Evolutionary conservation across 2,329 filamentous ascomycete species (phyloP), one percentile per base, ranked within the genome.

Genomic region (Beauveria medogensis): DNA sequence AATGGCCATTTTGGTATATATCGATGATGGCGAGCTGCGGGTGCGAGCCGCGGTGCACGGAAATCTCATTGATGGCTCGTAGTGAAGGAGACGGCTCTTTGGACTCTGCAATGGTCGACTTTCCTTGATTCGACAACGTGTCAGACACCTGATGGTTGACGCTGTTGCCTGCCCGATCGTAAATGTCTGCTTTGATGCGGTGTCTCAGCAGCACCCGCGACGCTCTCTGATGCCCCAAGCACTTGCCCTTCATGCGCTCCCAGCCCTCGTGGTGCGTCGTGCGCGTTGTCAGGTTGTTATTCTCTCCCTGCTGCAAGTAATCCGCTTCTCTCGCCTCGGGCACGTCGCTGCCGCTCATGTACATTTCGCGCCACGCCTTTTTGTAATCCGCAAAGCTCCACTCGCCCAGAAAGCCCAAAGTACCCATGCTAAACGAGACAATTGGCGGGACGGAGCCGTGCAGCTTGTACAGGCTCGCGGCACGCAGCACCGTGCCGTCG

Each of bases 381-480:
- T 96, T 96, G 76, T 95, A 91, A 68, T 97, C 92, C 7, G 81
- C 80, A 71, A 97, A 97, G 68, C 94, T 95, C 92, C 93, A 99
- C 74, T 97, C 93, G 18, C 93, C 92, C 8, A 99, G 77, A 67
- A 99, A 99, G 0, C 94, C 94, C 1, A 99, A 78, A 0, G 93
- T 95, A 6, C 94, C 94, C 91, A 99, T 97, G 71, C 92, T 96
- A 71, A 99, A 99, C 1, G 91, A 92, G 8, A 99, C 79, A 40
- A 99, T 89, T 0, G 94, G 94, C 0, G 94, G 94, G 0, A 99
- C 93, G 48, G 86, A 85, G 2, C 83, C 80, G 50, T 90, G 86
- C 43, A 90, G 88, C 62, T 91, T 91, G 75, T 59, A 62, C 22
- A 70, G 81, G 59, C 89, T 92, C 2, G 91, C 89, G 0, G 92